Evolutionary conservation across 2,329 filamentous ascomycete genomes (phyloP).

Genomic region (Zymoseptoria passerinii): DNA sequence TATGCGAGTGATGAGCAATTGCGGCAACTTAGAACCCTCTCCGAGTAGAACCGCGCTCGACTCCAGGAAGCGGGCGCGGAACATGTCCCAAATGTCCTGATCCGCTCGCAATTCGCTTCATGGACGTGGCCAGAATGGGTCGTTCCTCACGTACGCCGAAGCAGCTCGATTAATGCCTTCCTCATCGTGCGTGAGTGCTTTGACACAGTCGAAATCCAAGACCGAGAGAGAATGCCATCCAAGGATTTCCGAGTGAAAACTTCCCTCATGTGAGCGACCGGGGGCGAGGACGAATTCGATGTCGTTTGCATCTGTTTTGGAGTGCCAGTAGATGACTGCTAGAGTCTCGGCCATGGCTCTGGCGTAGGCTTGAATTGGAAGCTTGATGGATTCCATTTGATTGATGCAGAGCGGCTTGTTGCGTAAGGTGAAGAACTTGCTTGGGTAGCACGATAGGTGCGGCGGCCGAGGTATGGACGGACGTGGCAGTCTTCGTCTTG

Average conservation of each 20-base stretch:
- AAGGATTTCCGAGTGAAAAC: conserved; percentile 1
- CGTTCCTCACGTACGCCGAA: conserved; percentile 41
- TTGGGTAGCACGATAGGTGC: conserved; percentile 8
- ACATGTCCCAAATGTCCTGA: conserved; percentile 8
- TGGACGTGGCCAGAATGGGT: conserved; percentile 45
- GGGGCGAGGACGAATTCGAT: conserved; percentile 48
- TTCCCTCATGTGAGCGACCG: neutral
- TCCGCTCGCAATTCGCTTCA: conserved; percentile 2
- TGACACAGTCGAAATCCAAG: conserved; percentile 54
- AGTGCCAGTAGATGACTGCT: conserved; percentile 45
- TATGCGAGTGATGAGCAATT: conserved; percentile 9
- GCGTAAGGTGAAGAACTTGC: conserved; percentile 35
- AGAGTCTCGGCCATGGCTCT: conserved; percentile 43
- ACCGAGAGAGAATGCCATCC: conserved; percentile 23
- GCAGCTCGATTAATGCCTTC: conserved; percentile 37
- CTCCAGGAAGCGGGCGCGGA: conserved; percentile 5
- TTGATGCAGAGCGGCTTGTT: conserved; percentile 46
- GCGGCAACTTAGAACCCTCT: conserved; percentile 2
- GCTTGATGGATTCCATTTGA: conserved; percentile 39
- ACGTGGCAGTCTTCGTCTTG: conserved; percentile 37
- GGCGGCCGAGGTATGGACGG: conserved; percentile 42
- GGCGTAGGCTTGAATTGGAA: conserved; percentile 34
- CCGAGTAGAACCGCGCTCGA: conserved; percentile 4
- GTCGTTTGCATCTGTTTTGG: conserved; percentile 43
- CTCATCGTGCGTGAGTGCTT: conserved; percentile 41